These are phyloP conservation scores for Leccinum subtestaceum DNA, from an alignment of 768 basidiomycete genomes.

Conservation along the genomic window DNA sequence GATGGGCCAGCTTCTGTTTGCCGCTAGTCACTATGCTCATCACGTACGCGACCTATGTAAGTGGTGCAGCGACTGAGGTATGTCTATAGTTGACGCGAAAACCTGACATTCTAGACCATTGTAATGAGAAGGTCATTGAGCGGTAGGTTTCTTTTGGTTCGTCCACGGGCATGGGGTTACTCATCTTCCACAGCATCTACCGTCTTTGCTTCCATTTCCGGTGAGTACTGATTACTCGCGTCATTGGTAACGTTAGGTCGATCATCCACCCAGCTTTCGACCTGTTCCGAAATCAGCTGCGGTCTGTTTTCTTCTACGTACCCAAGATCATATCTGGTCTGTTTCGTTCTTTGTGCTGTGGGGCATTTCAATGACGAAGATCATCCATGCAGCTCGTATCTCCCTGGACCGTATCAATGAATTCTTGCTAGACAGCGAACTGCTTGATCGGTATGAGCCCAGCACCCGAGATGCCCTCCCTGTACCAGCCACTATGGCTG, in stretches of 20 bases:
- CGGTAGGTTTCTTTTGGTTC: neutral
- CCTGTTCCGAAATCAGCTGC: neutral
- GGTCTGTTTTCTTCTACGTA: neutral
- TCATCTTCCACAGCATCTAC: neutral
- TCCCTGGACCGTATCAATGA: conserved; percentile 5
- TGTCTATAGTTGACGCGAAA: neutral
- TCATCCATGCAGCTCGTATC: neutral
- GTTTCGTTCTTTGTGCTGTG: neutral
- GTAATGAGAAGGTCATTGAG: neutral
- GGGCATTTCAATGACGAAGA: too few relatives aligned
- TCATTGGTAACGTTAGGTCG: too few relatives aligned
- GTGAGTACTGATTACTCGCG: neutral
- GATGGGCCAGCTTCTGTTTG: neutral
- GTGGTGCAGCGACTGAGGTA: neutral
- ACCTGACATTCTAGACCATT: neutral
- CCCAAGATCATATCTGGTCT: neutral
- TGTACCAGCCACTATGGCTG: neutral
- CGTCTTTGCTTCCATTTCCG: conserved; percentile 3
- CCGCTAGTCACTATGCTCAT: conserved; percentile 1
- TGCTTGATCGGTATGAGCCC: conserved; percentile 1
- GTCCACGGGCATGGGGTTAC: neutral
- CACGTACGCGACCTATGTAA: conserved; percentile 3
- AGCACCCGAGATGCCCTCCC: neutral
- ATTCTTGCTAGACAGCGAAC: conserved; percentile 1
- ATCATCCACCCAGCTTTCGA: neutral